A percentile compares a stretch with the other conserved stretches of the same genome.
phyloP scores from a whole-genome alignment of 2,329 filamentous ascomycete genomes.

The Penicillium sp. region DNA sequence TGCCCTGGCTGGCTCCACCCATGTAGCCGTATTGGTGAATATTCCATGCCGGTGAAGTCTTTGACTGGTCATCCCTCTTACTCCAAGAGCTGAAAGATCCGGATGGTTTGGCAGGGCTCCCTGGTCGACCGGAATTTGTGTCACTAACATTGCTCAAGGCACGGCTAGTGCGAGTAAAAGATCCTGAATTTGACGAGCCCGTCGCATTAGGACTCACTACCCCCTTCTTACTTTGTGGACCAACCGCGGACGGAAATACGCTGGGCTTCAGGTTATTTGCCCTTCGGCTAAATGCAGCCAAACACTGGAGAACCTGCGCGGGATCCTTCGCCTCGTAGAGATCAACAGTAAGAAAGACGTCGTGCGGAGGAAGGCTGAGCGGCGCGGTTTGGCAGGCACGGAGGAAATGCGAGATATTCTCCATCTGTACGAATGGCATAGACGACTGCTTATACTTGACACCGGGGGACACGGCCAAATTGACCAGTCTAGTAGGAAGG shows the following conservation, averaged over 20 bases:
- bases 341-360: slow-evolving; percentile 95
- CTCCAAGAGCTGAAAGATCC: slow-evolving; percentile 81
- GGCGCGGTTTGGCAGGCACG: slow-evolving; percentile 82
- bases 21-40: slow-evolving; percentile 98
- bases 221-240: slow-evolving; percentile 63
- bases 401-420: slow-evolving; percentile 97
- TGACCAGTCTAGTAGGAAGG: slow-evolving; percentile 66
- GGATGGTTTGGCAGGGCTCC: slow-evolving; percentile 62
- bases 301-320: slow-evolving; percentile 89
- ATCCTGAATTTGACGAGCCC: slow-evolving; percentile 55
- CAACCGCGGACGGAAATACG: slow-evolving; percentile 74
- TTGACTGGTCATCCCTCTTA: slow-evolving; percentile 75
- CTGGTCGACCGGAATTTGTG: slow-evolving; percentile 50
- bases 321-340: slow-evolving; percentile 95
- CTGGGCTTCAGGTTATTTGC: slow-evolving; percentile 73
- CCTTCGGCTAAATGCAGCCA: slow-evolving; percentile 86
- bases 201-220: slow-evolving; percentile 67
- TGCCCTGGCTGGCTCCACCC: slow-evolving; percentile 94
- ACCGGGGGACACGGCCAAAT: slow-evolving; percentile 73
- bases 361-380: slow-evolving; percentile 85
- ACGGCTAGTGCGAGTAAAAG: slow-evolving; percentile 38
- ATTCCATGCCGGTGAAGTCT: slow-evolving; percentile 91
- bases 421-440: slow-evolving; percentile 99
- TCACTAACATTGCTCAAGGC: slow-evolving; percentile 58
- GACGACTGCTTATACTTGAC: slow-evolving; percentile 87